Evolutionary conservation across 2,329 filamentous ascomycete genomes (phyloP).

Genomic region (Aspergillus puulaauensis): DNA sequence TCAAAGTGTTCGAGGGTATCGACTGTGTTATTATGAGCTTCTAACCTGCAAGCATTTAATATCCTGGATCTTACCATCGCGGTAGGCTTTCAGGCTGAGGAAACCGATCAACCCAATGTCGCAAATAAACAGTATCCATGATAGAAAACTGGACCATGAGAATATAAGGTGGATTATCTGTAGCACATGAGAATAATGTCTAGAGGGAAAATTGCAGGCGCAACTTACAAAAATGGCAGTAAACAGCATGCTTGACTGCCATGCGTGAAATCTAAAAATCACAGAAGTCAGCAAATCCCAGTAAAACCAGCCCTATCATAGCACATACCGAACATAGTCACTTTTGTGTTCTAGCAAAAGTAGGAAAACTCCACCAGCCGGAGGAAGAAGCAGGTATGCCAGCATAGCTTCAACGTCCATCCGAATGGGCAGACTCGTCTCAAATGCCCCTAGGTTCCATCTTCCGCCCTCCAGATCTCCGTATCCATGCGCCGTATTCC

Average conservation of each 20-base stretch:
- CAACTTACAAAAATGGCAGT: conserved; percentile 59
- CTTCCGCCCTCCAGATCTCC: conserved; percentile 52
- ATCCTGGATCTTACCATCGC: conserved; percentile 62
- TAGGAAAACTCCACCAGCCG: conserved; percentile 79
- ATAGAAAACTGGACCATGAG: conserved; percentile 78
- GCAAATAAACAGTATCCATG: conserved; percentile 75
- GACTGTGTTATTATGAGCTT: conserved; percentile 42
- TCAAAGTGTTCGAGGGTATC: conserved; percentile 71
- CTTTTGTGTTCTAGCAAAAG: conserved; percentile 89
- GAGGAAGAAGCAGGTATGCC: conserved; percentile 83
- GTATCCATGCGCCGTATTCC: conserved; percentile 40
- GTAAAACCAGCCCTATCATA: neutral
- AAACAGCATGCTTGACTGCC: conserved; percentile 87
- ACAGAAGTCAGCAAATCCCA: neutral
- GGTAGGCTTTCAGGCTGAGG: conserved; percentile 76
- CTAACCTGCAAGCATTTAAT: neutral
- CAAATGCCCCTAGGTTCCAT: conserved; percentile 74
- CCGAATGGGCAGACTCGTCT: conserved; percentile 82
- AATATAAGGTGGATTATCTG: conserved; percentile 82
- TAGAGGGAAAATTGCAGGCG: neutral
- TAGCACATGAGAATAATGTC: conserved; percentile 28
- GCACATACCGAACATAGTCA: conserved; percentile 81
- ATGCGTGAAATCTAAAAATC: conserved; percentile 78
- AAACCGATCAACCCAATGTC: conserved; percentile 77
- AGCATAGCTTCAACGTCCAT: conserved; percentile 88